phyloP scores from a whole-genome alignment of 2,329 filamentous ascomycete genomes.

The Hypoxylon sp. region DNA sequence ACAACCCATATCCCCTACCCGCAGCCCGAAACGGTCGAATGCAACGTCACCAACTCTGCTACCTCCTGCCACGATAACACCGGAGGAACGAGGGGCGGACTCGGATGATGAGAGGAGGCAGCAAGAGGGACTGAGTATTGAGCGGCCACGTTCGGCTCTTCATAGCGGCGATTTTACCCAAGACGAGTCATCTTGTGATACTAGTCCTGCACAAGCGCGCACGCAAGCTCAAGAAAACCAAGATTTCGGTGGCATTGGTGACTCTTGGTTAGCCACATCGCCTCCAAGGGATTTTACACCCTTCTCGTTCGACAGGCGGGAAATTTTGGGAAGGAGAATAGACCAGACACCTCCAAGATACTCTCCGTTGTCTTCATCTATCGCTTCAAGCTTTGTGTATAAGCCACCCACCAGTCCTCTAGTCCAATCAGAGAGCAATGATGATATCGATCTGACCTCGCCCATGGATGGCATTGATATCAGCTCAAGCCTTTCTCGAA shows the following conservation, averaged over 20 bases:
- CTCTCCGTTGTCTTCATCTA: constrained; percentile 77
- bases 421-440: constrained; percentile 88
- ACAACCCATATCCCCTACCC: constrained; percentile 54
- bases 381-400: constrained; percentile 84
- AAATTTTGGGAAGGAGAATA: constrained; percentile 50
- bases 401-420: constrained; percentile 93
- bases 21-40: constrained; percentile 53
- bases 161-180: constrained; percentile 76
- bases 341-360: constrained; percentile 61
- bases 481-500: constrained; percentile 54
- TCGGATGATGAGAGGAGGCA: constrained; percentile 59
- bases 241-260: constrained; percentile 21
- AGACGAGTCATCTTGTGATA: constrained; percentile 51
- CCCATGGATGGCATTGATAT: constrained; percentile 66
- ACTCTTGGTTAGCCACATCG: constrained; percentile 67
- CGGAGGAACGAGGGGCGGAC: constrained; percentile 58
- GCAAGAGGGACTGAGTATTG: constrained; percentile 74
- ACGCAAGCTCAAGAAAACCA: constrained; percentile 41
- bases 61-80: constrained; percentile 63
- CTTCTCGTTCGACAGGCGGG: constrained; percentile 59
- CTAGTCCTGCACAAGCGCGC: constrained; percentile 43
- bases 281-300: constrained; percentile 66
- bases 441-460: constrained; percentile 76
- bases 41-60: constrained; percentile 58
- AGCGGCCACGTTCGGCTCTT: constrained; percentile 83